Evolutionary conservation across 2,329 filamentous ascomycete genomes (phyloP), one percentile per base, ranked within the genome.

Genomic region (Dendrostoma leiphaemia): DNA sequence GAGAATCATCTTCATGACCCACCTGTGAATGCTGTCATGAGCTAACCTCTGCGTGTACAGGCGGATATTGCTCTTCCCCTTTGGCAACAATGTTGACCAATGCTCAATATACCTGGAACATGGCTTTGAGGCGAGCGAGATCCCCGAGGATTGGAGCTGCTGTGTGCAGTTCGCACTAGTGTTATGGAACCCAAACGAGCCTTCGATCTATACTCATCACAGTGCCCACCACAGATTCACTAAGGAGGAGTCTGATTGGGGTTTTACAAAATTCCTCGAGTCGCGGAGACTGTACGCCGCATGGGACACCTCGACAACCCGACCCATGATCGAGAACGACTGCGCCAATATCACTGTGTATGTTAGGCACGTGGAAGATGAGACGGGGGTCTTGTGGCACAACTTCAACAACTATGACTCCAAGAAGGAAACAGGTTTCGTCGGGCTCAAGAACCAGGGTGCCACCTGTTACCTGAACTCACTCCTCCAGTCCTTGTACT

Each of bases 391-490:
- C 4, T 69, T 96, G 55, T 96, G 90, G 90, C 90, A 95, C 73
- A 94, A 90, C 72, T 93, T 96, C 70, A 80, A 85, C 68, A 92
- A 93, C 73, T 99, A 99, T 69, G 92, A 99, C 69, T 97, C 94
- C n/a, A 99, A 97, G 75, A 96, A 94, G 69, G 92, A 97, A 73
- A 99, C 94, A 0, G 94, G 94, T 54, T 97, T 92, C 76, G 94
- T 99, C 38, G 94, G 94, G 3, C 77, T 99, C 51, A 94, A 94
- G 71, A 99, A 99, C 66, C 94, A 97, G 71, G 94, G 94, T 60
- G 94, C 94, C 47, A 94, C 90, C 1, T 94, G 90, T 72, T 94
- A 94, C 68, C 77, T 94, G 46, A 94, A 94, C 70, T 93, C 90
- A 7, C 80, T 94, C 6, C 76, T 94, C 44, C 90, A 94, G 67